phyloP scores from a whole-genome alignment of 306 rosid species.

The Malus asiatica region DNA sequence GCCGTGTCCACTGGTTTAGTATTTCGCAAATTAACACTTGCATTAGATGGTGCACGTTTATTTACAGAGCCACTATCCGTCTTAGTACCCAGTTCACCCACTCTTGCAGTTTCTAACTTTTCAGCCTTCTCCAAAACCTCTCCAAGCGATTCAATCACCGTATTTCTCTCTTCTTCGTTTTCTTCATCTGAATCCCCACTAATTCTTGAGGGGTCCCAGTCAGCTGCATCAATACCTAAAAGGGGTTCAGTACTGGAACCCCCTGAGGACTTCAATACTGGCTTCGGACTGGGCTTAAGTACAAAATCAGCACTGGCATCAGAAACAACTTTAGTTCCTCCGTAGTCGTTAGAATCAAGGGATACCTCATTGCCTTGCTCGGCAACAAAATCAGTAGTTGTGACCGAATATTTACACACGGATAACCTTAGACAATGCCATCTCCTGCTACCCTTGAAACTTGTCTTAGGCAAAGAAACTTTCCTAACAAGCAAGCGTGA shows the following conservation, averaged over 20 bases:
- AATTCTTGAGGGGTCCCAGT: slow-evolving; percentile 37
- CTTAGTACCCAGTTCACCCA: slow-evolving; percentile 21
- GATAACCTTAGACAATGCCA: slow-evolving; percentile 79
- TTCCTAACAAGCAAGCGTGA: slow-evolving; percentile 51
- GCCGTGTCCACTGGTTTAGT: slow-evolving; percentile 16
- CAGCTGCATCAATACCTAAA: slow-evolving; percentile 26
- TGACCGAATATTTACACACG: slow-evolving; percentile 80
- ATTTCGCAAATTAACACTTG: slow-evolving; percentile 21
- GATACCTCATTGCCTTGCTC: slow-evolving; percentile 75
- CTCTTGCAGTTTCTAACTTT: slow-evolving; percentile 48
- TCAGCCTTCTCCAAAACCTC: slow-evolving; percentile 96
- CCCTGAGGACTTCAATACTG: slow-evolving; percentile 52
- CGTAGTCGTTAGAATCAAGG: slow-evolving; percentile 56
- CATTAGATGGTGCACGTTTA: slow-evolving; percentile 32
- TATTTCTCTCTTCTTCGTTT: slow-evolving; percentile 48
- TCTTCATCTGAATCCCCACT: slow-evolving; percentile 21
- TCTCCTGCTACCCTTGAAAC: slow-evolving; percentile 36
- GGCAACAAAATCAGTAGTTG: slow-evolving; percentile 72
- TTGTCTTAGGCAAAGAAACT: slow-evolving; percentile 60
- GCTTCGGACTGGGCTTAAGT: slow-evolving; percentile 85
- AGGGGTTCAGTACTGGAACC: slow-evolving; percentile 29
- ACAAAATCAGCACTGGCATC: slow-evolving; percentile 45
- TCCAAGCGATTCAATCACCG: slow-evolving; percentile 86
- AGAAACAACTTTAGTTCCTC: slow-evolving; percentile 37
- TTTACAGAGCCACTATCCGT: slow-evolving; percentile 38